A percentile compares a stretch with the other conserved stretches of the same genome.
phyloP scores from a whole-genome alignment of 768 basidiomycete species.

The Rhodotorula paludigena region DNA sequence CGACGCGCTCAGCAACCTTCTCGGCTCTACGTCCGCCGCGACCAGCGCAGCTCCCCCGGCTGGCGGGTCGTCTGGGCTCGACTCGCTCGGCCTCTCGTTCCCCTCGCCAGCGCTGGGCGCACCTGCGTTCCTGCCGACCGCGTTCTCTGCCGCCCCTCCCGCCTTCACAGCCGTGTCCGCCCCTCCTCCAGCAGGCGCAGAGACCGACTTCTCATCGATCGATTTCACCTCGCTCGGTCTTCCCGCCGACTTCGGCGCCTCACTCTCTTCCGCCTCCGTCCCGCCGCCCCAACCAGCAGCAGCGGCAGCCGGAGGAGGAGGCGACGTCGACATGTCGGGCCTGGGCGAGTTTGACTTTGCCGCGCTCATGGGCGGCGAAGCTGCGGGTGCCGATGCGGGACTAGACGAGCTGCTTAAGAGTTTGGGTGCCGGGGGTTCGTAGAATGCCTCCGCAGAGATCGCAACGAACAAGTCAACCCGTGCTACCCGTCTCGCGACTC shows the following conservation, averaged over 20 bases:
- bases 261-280: too few species aligned
- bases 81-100: not conserved
- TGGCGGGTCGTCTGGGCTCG: not conserved
- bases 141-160: not conserved
- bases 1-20: not conserved
- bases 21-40: not conserved
- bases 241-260: too few species aligned
- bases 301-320: not conserved
- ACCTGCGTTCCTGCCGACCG: not conserved
- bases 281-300: too few species aligned
- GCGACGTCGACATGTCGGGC: not conserved
- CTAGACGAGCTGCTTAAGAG: constrained; percentile 15
- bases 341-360: constrained; percentile 7
- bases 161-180: too few species aligned
- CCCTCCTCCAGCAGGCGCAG: not conserved
- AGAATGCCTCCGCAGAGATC: not conserved
- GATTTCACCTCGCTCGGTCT: too few species aligned
- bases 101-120: not conserved
- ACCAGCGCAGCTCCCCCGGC: not conserved
- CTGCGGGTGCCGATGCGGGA: not conserved
- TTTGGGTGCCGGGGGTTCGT: not conserved
- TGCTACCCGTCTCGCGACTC: too few species aligned
- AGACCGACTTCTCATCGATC: not conserved
- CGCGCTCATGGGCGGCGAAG: not conserved
- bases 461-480: too few species aligned